A percentile compares a stretch with the other conserved stretches of the same genome.
Conservation (phyloP, 1,284 basidiomycete genomes). For the Trichosporon sp. region DNA sequence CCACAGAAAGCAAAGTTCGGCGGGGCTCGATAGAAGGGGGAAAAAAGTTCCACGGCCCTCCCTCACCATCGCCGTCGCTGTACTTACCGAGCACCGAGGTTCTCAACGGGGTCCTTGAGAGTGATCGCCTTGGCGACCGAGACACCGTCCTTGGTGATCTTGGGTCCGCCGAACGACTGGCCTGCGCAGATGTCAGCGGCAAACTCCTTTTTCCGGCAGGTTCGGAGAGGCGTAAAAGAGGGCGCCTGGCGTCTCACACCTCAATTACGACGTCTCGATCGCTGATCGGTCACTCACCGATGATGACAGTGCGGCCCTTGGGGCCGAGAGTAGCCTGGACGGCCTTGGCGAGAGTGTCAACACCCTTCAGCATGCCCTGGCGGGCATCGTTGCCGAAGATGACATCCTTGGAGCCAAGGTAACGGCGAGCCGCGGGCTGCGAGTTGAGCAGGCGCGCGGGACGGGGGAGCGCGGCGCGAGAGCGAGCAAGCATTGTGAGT, state of each 20-base stretch:
- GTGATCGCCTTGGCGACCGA: conserved; percentile 93
- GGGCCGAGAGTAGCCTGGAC: conserved; percentile 93
- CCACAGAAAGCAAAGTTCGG: not conserved
- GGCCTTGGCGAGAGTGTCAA: conserved; percentile 92
- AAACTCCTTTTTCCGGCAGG: not conserved
- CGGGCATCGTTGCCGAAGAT: conserved; percentile 95
- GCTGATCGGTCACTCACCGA: conserved; percentile 54
- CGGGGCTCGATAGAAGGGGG: not conserved
- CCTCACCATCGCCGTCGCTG: not conserved
- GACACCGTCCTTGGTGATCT: conserved; percentile 99
- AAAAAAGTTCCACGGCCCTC: not conserved
- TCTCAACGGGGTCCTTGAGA: conserved; percentile 97
- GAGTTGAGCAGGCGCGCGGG: conserved; percentile 51
- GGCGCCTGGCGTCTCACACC: not conserved
- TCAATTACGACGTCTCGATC: not conserved
- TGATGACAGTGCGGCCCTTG: conserved; percentile 97
- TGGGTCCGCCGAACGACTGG: conserved; percentile 93
- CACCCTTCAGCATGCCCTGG: conserved; percentile 88
- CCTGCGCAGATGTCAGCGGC: conserved; percentile 19
- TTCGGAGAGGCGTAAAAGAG: not conserved
- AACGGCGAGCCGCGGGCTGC: conserved; percentile 44
- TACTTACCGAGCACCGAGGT: conserved; percentile 87
- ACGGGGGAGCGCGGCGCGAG: conserved; percentile 49
- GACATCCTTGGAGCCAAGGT: conserved; percentile 84
- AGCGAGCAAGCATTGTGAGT: conserved; percentile 29